phyloP scores from a whole-genome alignment of 2,329 filamentous ascomycete genomes.

The Pseudogymnoascus sp. region DNA sequence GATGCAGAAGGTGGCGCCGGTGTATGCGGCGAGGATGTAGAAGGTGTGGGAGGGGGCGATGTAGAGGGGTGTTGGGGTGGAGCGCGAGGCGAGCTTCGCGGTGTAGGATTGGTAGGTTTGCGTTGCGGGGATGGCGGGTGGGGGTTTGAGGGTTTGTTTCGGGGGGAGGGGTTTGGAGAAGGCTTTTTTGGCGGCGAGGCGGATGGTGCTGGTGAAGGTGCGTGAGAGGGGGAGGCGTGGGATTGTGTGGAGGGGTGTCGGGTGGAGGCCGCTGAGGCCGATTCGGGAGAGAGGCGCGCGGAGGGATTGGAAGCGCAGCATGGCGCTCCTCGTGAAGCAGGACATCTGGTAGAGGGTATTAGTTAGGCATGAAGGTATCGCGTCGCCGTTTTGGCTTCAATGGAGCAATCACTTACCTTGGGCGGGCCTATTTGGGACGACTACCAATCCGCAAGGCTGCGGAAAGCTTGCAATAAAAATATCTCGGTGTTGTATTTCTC shows the following conservation, averaged over 20 bases:
- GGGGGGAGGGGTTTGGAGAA: not conserved
- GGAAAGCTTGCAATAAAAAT: constrained; percentile 4
- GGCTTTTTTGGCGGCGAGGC: constrained; percentile 17
- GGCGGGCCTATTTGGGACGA: not conserved
- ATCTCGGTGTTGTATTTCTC: constrained; percentile 1
- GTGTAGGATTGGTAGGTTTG: constrained; percentile 39
- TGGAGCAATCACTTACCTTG: not conserved
- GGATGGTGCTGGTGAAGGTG: constrained; percentile 18
- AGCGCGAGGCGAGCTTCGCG: constrained; percentile 45
- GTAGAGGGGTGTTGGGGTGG: constrained; percentile 54
- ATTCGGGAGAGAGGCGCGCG: constrained; percentile 13
- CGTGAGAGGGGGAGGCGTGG: constrained; percentile 14
- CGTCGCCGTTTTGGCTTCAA: not conserved
- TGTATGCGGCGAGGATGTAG: constrained; percentile 54
- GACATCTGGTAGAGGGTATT: constrained; percentile 25
- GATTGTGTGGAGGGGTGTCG: constrained; percentile 9
- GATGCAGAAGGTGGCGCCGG: constrained; percentile 46
- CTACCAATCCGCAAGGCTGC: constrained; percentile 1
- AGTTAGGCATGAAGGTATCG: not conserved
- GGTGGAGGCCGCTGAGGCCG: not conserved
- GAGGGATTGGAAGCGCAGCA: constrained; percentile 19
- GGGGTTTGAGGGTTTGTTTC: not conserved
- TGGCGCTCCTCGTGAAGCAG: constrained; percentile 29
- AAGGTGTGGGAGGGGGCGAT: constrained; percentile 55
- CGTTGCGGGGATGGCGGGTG: not conserved